Evolutionary conservation across 202 grass and related monocot genomes (phyloP).

Genomic region (Zoysia matrella): DNA sequence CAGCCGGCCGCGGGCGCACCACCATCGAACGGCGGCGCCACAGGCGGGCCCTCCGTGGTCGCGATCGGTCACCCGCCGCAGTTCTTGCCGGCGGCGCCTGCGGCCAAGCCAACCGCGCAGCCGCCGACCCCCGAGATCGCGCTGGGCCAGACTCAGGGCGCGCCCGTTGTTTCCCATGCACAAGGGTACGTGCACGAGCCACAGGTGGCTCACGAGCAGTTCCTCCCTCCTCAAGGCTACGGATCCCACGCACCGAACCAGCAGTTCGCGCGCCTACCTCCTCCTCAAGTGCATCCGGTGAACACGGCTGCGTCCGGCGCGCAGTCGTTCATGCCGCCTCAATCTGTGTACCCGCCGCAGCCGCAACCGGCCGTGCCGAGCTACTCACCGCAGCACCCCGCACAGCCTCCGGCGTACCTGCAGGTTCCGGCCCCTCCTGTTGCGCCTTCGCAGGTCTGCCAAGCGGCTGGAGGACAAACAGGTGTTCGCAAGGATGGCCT

Average conservation of each 20-base stretch:
- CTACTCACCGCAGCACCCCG: background rate
- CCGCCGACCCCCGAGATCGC: background rate
- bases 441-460: background rate
- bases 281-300: background rate
- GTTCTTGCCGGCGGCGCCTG: background rate
- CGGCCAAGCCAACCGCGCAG: background rate
- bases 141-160: constrained; percentile 2
- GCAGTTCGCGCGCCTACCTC: background rate
- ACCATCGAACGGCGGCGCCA: background rate
- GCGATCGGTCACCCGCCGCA: constrained; percentile 36
- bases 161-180: background rate
- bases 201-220: background rate
- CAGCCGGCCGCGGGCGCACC: background rate
- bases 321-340: background rate
- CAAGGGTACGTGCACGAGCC: background rate
- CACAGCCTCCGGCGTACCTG: background rate
- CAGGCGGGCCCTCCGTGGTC: background rate
- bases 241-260: background rate
- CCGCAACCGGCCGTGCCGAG: background rate
- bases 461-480: background rate
- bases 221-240: background rate
- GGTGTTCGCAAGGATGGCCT: background rate
- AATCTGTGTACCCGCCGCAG: background rate
- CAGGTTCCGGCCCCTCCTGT: background rate
- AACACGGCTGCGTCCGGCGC: background rate